Base-by-base conservation (phyloP, 768 basidiomycete genomes). In the Lentinula edodes region DNA sequence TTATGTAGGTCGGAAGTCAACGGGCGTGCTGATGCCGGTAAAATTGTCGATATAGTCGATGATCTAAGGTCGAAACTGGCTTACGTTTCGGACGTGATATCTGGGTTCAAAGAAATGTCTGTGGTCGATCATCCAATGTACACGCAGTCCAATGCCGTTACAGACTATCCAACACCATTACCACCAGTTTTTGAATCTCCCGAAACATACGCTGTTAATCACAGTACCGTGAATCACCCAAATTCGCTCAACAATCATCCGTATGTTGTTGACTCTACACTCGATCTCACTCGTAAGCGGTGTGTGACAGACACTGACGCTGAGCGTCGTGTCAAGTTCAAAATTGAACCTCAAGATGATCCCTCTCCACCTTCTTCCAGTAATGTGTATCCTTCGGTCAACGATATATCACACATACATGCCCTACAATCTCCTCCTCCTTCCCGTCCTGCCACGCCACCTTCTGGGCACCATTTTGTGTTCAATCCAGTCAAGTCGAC, bases 11-110 rank as follows among this genome's bases (percentile, higher is more conserved):
- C 62, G 69, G 74, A 64, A 70, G 79, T 72, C n/a, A 79, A 82
- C 64, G 77, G 46, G 12, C 46, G 76, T 54, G 63, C 75, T 7
- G 79, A 81, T 65, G 81, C 82, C 6, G 76, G 76, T 43, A 76
- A 70, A 34, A 82, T 80, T 66, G 55, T 56, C 41, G 38, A 80
- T 67, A 52, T 52, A 34, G 80, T 87, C 59, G 82, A 80, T 66
- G 78, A 85, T 62, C 77, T 87, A 66, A 83, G 75, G 67, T 78
- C 79, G 68, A 80, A 82, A 39, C 81, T 87, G 57, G 71, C 74
- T 5, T 71, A 81, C 60, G 83, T 84, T 32, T 76, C 83, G 6
- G 80, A 83, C 52, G 79, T 85, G 73, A 80, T 87, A 66, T 74
- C 80, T 9, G 64, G 76, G 70, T 59, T 80, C 73, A 8, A 72